Conservation (phyloP, 1,284 basidiomycete genomes). For the Takashimella koratensis region DNA sequence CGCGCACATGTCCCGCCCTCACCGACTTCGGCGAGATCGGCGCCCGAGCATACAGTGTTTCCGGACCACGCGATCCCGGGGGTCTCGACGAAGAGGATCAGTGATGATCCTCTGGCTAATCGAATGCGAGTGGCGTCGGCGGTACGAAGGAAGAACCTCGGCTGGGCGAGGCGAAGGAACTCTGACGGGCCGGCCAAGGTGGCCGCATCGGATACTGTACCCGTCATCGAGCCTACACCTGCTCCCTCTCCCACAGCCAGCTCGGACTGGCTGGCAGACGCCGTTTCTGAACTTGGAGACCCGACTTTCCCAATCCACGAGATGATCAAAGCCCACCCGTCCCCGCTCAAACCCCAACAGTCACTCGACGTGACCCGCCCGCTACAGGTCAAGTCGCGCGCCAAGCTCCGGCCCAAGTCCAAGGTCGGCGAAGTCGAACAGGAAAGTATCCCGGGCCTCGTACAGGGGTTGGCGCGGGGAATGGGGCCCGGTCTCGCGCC, state of each 20-base stretch:
- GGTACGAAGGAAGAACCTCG: constrained; percentile 32
- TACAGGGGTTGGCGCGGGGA: not conserved
- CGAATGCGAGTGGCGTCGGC: constrained; percentile 23
- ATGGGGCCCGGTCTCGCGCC: no score
- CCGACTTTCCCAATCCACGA: not conserved
- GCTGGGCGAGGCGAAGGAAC: constrained; percentile 36
- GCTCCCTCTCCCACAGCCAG: not conserved
- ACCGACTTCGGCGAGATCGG: not conserved
- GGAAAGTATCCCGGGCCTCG: not conserved
- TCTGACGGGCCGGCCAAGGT: constrained; percentile 29
- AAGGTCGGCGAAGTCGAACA: not conserved
- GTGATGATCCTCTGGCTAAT: not conserved
- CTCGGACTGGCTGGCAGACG: not conserved
- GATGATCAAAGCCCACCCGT: not conserved
- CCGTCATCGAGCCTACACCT: not conserved
- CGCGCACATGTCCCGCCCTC: constrained; percentile 11
- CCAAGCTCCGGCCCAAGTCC: not conserved
- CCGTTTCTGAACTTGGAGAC: not conserved
- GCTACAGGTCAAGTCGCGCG: not conserved
- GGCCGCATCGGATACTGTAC: no score
- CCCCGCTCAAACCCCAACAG: not conserved
- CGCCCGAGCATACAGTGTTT: constrained; percentile 7
- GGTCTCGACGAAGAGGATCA: constrained; percentile 1
- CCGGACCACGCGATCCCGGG: not conserved
- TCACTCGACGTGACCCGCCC: not conserved